Conservation (phyloP, 1,284 basidiomycete genomes). For the Ganoderma resinaceum region DNA sequence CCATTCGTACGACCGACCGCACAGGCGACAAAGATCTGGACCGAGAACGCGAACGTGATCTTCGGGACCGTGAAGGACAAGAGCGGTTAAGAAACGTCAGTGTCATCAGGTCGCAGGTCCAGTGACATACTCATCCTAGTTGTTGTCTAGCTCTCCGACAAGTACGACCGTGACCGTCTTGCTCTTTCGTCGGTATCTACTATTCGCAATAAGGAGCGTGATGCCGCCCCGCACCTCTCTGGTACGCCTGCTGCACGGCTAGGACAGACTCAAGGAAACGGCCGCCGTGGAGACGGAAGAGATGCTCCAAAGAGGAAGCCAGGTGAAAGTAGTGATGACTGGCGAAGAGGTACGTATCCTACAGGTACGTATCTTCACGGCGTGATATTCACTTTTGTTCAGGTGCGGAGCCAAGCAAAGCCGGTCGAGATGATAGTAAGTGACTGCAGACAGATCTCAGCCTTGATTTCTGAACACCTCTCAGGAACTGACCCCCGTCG, state of each 20-base stretch:
- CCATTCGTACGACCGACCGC: conserved; percentile 71
- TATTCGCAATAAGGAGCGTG: conserved; percentile 71
- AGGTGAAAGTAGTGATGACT: conserved; percentile 78
- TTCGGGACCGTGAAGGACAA: conserved; percentile 75
- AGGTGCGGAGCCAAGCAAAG: conserved; percentile 59
- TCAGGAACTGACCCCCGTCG: conserved; percentile 58
- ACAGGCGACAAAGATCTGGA: conserved; percentile 67
- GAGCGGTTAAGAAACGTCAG: conserved; percentile 77
- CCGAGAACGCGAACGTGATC: conserved; percentile 70
- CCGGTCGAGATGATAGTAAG: conserved; percentile 68
- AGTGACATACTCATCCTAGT: conserved; percentile 20
- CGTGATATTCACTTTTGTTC: conserved; percentile 3
- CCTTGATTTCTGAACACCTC: conserved; percentile 1
- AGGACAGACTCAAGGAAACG: conserved; percentile 48
- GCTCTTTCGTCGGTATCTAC: conserved; percentile 54
- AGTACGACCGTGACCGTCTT: conserved; percentile 83
- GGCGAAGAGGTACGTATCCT: conserved; percentile 70
- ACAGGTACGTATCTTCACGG: neutral
- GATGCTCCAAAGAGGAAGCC: conserved; percentile 71
- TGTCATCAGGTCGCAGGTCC: conserved; percentile 27
- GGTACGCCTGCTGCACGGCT: conserved; percentile 50
- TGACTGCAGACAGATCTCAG: conserved; percentile 11
- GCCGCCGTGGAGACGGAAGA: conserved; percentile 61
- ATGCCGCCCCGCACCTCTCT: conserved; percentile 66
- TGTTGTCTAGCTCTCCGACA: conserved; percentile 72